A percentile compares a stretch with the other conserved stretches of the same genome.
These are phyloP conservation scores for Boletus tomentosulus DNA, from an alignment of 768 basidiomycete genomes.

Conservation along the genomic window DNA sequence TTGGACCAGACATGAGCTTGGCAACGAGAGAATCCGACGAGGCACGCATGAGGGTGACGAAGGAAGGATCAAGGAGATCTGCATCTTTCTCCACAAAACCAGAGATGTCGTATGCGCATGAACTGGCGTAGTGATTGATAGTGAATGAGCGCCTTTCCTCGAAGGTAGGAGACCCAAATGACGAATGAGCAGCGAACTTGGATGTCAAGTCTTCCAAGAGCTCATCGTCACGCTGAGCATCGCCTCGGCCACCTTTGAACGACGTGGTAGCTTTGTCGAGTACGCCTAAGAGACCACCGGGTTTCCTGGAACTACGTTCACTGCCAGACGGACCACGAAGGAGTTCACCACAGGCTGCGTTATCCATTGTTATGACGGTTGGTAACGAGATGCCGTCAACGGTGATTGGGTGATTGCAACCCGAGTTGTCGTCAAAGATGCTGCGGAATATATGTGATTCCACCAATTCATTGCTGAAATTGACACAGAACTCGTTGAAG, in stretches of 20 bases:
- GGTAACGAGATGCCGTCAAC: conserved; percentile 54
- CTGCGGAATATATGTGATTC: conserved; percentile 53
- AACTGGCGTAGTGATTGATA: conserved; percentile 59
- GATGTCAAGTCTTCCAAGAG: conserved; percentile 46
- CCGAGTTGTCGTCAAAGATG: conserved; percentile 48
- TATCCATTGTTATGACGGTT: conserved; percentile 48
- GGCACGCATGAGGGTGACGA: conserved; percentile 49
- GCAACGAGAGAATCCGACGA: conserved; percentile 52
- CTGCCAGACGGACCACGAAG: conserved; percentile 50
- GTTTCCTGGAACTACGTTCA: conserved; percentile 46
- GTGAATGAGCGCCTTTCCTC: conserved; percentile 43
- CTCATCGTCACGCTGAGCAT: conserved; percentile 45
- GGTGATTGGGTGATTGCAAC: conserved; percentile 41
- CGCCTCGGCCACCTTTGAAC: conserved; percentile 48
- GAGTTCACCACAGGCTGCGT: conserved; percentile 51
- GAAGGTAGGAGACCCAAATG: conserved; percentile 40
- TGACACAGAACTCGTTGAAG: conserved; percentile 59
- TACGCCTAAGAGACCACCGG: conserved; percentile 54
- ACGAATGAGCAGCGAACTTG: conserved; percentile 46
- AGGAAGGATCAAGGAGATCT: conserved; percentile 51
- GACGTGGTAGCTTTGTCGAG: conserved; percentile 49
- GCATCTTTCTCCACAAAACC: conserved; percentile 48
- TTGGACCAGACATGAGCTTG: conserved; percentile 61
- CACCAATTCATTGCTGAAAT: conserved; percentile 56
- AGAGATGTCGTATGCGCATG: conserved; percentile 49